Base-by-base conservation (phyloP, 805 yeast species). In the Starmerella sirachaensis region DNA sequence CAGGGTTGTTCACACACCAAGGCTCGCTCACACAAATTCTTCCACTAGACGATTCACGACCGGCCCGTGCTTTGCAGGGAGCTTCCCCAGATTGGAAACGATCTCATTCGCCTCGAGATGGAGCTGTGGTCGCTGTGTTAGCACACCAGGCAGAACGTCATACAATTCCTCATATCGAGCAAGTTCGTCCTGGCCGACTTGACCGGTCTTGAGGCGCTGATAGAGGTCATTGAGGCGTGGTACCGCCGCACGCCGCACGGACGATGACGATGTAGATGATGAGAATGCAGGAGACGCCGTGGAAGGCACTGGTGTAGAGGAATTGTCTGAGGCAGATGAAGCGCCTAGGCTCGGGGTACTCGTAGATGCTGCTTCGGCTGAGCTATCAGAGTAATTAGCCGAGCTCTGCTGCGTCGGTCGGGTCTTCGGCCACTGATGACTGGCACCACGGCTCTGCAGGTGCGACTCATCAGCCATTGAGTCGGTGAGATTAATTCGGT, bases 41-140 rank as follows among this genome's bases (percentile, higher is more conserved):
- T n/a, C n/a, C n/a, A n/a, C n/a, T n/a, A n/a, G n/a, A n/a, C n/a
- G n/a, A n/a, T n/a, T n/a, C n/a, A n/a, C n/a, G n/a, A n/a, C n/a
- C n/a, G n/a, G n/a, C n/a, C n/a, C n/a, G n/a, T n/a, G n/a, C n/a
- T n/a, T n/a, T n/a, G n/a, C n/a, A n/a, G n/a, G n/a, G n/a, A n/a
- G n/a, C n/a, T n/a, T n/a, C n/a, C n/a, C n/a, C 35, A 16, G 11
- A 8, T 17, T 22, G 10, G 28, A 10, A 7, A 32, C 22, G 29
- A 32, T 16, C 12, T 5, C 16, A 11, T 24, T 32, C 12, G 29
- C 35, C 17, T 32, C 35, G 22, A 23, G 35, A 9, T 32, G 29
- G 7, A 32, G 29, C 16, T 11, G 11, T 11, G 35, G 35, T 16
- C 35, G 35, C 35, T 32, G 29, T 8, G 35, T 29, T 21, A 24